phyloP scores from a whole-genome alignment of 352 stramenopile species.

The Globisporangium paroecandrum region DNA sequence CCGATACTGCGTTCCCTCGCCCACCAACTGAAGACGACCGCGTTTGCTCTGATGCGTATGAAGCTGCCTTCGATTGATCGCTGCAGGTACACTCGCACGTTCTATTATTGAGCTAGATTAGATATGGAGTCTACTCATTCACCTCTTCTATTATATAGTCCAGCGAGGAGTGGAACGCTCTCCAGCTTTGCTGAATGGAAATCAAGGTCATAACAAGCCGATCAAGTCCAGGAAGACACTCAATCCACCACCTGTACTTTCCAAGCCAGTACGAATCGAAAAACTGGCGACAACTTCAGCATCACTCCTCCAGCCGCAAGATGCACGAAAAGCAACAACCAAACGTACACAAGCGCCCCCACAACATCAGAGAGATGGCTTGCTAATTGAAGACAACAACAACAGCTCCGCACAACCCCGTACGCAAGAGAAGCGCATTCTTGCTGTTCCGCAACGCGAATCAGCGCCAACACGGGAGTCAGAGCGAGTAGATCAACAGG shows the following conservation, averaged over 20 bases:
- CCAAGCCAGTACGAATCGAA: slow-evolving; percentile 2
- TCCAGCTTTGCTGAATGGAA: background rate
- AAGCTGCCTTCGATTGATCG: slow-evolving; percentile 6
- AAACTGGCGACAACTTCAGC: background rate
- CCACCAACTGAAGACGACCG: background rate
- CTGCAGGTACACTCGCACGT: background rate
- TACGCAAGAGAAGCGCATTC: background rate
- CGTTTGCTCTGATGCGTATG: background rate
- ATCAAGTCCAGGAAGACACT: background rate
- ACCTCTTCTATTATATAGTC: background rate
- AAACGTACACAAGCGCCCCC: too few relatives aligned
- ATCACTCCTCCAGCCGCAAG: too few relatives aligned
- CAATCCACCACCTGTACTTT: background rate
- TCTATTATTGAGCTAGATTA: background rate
- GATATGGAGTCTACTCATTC: too few relatives aligned
- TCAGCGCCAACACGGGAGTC: background rate
- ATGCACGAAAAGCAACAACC: too few relatives aligned
- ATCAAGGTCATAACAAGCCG: background rate
- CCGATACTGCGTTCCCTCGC: background rate
- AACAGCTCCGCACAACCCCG: too few relatives aligned
- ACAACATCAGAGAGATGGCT: too few relatives aligned
- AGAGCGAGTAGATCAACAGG: background rate
- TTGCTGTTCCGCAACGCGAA: background rate
- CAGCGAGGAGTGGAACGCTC: background rate
- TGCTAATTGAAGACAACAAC: too few relatives aligned